Conservation (phyloP, 1,139 yeast species). For the Taiozyma sp. region DNA sequence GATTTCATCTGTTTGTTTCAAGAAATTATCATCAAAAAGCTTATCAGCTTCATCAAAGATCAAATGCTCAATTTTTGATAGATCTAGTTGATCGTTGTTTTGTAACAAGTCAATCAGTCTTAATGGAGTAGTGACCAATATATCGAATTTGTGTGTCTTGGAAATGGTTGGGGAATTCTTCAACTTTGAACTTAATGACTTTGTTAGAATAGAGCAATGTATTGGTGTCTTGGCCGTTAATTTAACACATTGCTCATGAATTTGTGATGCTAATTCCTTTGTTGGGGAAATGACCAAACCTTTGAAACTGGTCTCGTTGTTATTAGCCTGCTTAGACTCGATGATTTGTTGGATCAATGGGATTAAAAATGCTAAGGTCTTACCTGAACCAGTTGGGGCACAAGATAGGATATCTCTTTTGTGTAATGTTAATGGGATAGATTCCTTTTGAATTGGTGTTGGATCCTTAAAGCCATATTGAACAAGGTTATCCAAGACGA, state of each 20-base stretch:
- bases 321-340: slow-evolving; percentile 21
- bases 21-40: slow-evolving; percentile 83
- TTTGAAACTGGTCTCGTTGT: slow-evolving; percentile 42
- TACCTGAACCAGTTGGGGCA: slow-evolving; percentile 95
- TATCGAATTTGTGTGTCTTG: slow-evolving; percentile 62
- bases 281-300: slow-evolving; percentile 91
- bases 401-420: slow-evolving; percentile 75
- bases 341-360: slow-evolving; percentile 65
- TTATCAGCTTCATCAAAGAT: slow-evolving; percentile 96
- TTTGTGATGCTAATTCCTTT: slow-evolving; percentile 85
- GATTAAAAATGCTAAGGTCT: slow-evolving; percentile 79
- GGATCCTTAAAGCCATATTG: slow-evolving; percentile 75
- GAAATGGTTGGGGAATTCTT: slow-evolving; percentile 39
- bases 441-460: slow-evolving; percentile 87
- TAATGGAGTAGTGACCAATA: slow-evolving; percentile 83
- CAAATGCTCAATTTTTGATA: slow-evolving; percentile 63
- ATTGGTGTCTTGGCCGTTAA: slow-evolving; percentile 47
- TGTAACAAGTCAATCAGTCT: slow-evolving; percentile 71
- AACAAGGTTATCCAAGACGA: slow-evolving; percentile 58
- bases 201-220: slow-evolving; percentile 64
- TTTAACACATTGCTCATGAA: slow-evolving; percentile 60
- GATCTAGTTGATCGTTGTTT: slow-evolving; percentile 50
- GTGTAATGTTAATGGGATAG: slow-evolving; percentile 63
- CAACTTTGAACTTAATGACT: slow-evolving; percentile 68
- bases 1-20: slow-evolving; percentile 87